Evolutionary conservation across 495 filamentous ascomycete species (phyloP).

Genomic region (Saxispiralis lemnorum): DNA sequence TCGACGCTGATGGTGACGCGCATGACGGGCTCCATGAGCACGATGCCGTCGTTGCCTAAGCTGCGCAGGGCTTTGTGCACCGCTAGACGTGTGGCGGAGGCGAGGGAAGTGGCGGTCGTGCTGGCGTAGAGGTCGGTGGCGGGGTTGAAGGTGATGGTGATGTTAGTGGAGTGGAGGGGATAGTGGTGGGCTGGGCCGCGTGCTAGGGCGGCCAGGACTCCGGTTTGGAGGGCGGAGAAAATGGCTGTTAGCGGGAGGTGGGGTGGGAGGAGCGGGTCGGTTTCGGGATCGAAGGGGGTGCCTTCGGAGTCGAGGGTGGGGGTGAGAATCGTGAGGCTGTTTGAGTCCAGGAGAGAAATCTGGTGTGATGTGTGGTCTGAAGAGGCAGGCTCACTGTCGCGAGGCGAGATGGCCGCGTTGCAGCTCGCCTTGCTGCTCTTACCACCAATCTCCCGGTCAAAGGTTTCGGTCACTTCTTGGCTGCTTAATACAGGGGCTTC

Average conservation of each 20-base stretch:
- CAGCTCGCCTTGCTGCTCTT: constrained; percentile 63
- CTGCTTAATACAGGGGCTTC: constrained; percentile 49
- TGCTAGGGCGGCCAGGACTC: constrained; percentile 66
- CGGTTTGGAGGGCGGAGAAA: constrained; percentile 52
- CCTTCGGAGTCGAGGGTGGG: constrained; percentile 19
- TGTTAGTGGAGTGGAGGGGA: constrained; percentile 52
- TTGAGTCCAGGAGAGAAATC: constrained; percentile 25
- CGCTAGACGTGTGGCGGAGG: constrained; percentile 57
- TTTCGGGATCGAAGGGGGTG: constrained; percentile 5
- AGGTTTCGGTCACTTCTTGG: constrained; percentile 37
- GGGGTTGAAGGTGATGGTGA: constrained; percentile 51
- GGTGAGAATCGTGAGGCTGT: constrained; percentile 23
- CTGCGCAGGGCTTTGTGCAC: constrained; percentile 46
- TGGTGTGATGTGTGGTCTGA: neutral
- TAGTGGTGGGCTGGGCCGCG: constrained; percentile 63
- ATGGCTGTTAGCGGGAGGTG: constrained; percentile 39
- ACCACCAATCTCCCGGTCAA: constrained; percentile 64
- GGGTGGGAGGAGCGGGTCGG: constrained; percentile 30
- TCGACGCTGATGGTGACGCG: constrained; percentile 66
- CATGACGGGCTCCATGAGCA: constrained; percentile 86
- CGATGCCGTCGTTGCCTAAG: constrained; percentile 26
- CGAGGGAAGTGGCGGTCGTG: constrained; percentile 56
- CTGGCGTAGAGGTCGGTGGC: constrained; percentile 45
- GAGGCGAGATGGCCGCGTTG: constrained; percentile 45
- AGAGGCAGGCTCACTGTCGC: constrained; percentile 41